Base-by-base conservation (phyloP, 1,284 basidiomycete genomes). In the Pseudozyma thailandica region DNA sequence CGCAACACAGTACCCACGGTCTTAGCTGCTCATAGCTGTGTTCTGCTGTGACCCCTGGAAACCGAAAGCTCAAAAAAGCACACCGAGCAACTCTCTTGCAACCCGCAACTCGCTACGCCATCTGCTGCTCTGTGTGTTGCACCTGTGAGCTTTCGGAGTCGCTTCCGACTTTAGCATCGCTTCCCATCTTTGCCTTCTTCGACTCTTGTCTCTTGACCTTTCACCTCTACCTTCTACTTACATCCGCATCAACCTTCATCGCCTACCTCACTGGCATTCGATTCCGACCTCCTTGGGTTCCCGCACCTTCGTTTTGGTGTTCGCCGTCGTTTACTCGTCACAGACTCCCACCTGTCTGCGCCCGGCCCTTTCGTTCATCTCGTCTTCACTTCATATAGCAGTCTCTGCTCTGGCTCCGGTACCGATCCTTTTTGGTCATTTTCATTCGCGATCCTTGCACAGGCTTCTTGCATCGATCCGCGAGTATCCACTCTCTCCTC, bases 91-190 rank as follows among this genome's bases (percentile, higher is more conserved):
- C n/a, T n/a, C n/a, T n/a, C n/a, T n/a, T n/a, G n/a, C n/a, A n/a
- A n/a, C n/a, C n/a, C n/a, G 15, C 13, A 35, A 35, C 15, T 35
- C 33, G n/a, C 13, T 16, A 31, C 33, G 6, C 33, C 6, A 16
- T 35, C 33, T 16, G n/a, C 30, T 31, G 15, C 30, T n/a, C n/a
- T 6, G 33, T 10, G 6, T 41, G 18, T 16, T 25, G 6, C 39
- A 21, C 39, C 39, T 41, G 10, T 13, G 39, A 9, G 15, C 42
- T 20, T 53, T 47, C 51, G 43, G 51, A 41, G 45, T 47, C 43
- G 43, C 37, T 54, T 54, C 51, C 51, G 51, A 54, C 43, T 30
- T 25, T 31, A 35, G 9, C 27, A 27, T 31, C 18, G 7, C 13
- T 21, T 30, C 33, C 44, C 18, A 20, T 33, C 44, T 33, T 33